These are phyloP conservation scores for Eucalyptus sp. DNA, from an alignment of 345 rosid species.

Conservation along the genomic window DNA sequence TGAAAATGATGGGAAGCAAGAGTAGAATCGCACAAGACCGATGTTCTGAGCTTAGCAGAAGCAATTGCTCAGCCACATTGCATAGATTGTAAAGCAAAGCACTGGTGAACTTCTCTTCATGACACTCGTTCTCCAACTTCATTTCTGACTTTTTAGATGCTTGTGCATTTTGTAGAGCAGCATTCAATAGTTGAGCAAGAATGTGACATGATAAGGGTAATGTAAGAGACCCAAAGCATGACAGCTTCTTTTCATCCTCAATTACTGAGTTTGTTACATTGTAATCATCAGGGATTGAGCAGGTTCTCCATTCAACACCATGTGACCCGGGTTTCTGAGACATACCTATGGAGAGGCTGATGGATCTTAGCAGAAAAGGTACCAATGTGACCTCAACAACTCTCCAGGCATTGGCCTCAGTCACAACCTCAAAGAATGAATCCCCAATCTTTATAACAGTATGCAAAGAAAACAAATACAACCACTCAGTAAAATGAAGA, in stretches of 20 bases:
- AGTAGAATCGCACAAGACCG: conserved; percentile 70
- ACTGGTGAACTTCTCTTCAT: conserved; percentile 24
- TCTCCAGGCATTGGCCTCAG: conserved; percentile 40
- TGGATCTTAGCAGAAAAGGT: conserved; percentile 59
- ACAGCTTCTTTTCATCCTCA: conserved; percentile 14
- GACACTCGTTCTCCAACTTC: conserved; percentile 10
- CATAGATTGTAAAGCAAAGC: conserved; percentile 68
- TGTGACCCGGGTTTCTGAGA: conserved; percentile 31
- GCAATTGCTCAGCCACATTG: conserved; percentile 44
- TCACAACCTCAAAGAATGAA: conserved; percentile 52
- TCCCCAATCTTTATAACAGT: conserved; percentile 41
- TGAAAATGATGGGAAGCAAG: conserved; percentile 62
- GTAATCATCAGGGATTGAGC: conserved; percentile 7
- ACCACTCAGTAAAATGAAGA: neutral
- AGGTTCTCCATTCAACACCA: conserved; percentile 22
- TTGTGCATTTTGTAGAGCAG: conserved; percentile 30
- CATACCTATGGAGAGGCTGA: conserved; percentile 39
- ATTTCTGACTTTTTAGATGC: conserved; percentile 6
- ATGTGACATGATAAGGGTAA: conserved; percentile 59
- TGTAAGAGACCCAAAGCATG: conserved; percentile 27
- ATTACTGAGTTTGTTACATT: neutral
- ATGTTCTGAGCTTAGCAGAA: conserved; percentile 53
- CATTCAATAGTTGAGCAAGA: conserved; percentile 39
- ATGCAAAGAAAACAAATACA: conserved; percentile 6
- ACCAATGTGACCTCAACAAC: conserved; percentile 52